Evolutionary conservation across 768 basidiomycete genomes (phyloP).

Genomic region (Tylopilus subfusipes): DNA sequence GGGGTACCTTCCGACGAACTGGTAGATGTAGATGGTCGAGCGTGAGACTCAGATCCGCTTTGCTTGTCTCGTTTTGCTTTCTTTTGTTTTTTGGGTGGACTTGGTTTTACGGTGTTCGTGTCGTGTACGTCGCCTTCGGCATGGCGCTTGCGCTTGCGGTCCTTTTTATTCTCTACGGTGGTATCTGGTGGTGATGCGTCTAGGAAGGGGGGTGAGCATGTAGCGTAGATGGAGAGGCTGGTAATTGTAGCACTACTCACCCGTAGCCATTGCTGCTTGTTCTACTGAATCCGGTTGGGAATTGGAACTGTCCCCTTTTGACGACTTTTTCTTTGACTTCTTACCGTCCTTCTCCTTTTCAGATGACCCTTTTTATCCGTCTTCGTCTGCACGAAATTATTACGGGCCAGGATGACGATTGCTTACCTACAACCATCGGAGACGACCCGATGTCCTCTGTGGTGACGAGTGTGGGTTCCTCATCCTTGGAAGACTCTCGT

Average conservation of each 20-base stretch:
- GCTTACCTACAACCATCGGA: neutral
- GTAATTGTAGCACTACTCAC: neutral
- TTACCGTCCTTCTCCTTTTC: neutral
- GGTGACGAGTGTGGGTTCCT: neutral
- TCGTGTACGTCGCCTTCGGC: neutral
- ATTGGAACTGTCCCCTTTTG: neutral
- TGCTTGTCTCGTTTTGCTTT: constrained; percentile 23
- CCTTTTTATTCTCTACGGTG: constrained; percentile 14
- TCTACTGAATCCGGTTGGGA: neutral
- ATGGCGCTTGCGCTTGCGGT: constrained; percentile 26
- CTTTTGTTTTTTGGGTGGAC: constrained; percentile 25
- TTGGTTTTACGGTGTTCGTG: constrained; percentile 1
- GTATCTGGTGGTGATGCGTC: constrained; percentile 3
- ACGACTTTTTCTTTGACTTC: constrained; percentile 15
- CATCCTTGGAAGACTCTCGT: constrained; percentile 13
- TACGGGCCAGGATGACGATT: neutral
- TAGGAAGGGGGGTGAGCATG: neutral
- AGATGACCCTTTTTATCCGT: constrained; percentile 2
- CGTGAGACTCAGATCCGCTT: neutral
- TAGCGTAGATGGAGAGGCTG: too few species aligned
- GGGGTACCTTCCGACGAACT: constrained; percentile 10
- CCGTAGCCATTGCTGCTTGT: neutral
- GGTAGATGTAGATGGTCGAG: constrained; percentile 1
- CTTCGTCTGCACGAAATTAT: neutral
- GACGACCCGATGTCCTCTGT: neutral